Base-by-base conservation (phyloP, 2,329 filamentous ascomycete species). In the Arthrobotrys musiformis region DNA sequence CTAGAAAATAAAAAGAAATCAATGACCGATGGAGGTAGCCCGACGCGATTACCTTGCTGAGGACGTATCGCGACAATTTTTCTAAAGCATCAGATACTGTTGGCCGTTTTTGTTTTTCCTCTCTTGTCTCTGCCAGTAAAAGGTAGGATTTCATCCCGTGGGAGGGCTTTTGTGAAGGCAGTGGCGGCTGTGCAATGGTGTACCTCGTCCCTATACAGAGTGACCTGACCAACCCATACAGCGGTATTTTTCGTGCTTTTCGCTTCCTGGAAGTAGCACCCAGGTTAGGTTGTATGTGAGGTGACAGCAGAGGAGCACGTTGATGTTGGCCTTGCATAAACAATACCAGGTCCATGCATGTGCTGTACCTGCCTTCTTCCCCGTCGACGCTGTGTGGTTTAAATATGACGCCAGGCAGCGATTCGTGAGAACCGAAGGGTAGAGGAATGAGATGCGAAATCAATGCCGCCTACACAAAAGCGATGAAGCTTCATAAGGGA, bases 301-400 rank as follows among this genome's bases (percentile, higher is more conserved):
- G 61, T 74, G 62, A 76, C 56, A 75, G 54, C 48, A 56, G 52
- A 68, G 37, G 33, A 66, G 46, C 26, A 70, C 54, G 61, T 62
- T 67, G 22, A 68, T 76, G 72, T 61, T 76, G 64, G 72, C 72
- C 64, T 70, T 76, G 72, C 72, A 76, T 76, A 60, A 70, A 76
- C 72, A 67, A 76, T 48, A 58, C 72, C 64, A 69, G 72, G 72
- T 76, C 63, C 33, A 69, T 69, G 64, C 69, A 68, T 63, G 72
- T 76, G 60, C 64, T 64, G 68, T 72, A 72, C 68, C 68, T 72
- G 68, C 68, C 68, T 72, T 72, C 48, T 48, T 48, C 60, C 68
- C 61, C 54, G 54, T 46, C 52, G 35, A 54, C 33, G 40, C 48
- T 50, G 46, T 70, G 42, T 46, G 40, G 37, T 48, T 58, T 58